Evolutionary conservation across 345 rosid species (phyloP), one percentile per base, ranked within the genome.

Genomic region (Carallia brachiata): DNA sequence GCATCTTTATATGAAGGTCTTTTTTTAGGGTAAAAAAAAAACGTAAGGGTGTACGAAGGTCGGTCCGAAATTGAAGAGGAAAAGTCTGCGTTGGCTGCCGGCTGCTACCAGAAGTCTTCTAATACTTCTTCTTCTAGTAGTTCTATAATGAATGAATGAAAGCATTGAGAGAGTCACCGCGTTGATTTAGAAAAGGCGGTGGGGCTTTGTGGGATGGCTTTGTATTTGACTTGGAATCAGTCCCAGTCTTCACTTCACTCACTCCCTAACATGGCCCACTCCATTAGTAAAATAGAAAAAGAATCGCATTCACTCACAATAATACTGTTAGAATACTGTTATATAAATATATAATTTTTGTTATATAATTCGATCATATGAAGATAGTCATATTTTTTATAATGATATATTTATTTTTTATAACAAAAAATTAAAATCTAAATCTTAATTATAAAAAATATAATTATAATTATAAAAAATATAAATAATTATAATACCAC

Each of bases 191-290:
- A 61, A 61, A 76, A 37, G 36, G 58, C 40, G 27, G 1, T 15
- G n/a, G 32, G 39, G 31, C 36, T 19, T 23, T 23, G 23, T 2
- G 6, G 60, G 34, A 30, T 56, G 32, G 50, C 23, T n/a, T 17
- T 23, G 52, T 36, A 63, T 72, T 79, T 47, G 72, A 69, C 75
- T 73, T 67, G 72, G 83, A 73, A 69, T 0, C 44, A 34, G 75
- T 55, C 77, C 53, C 69, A 23, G 66, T 37, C 71, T 61, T 61
- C 50, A 62, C 73, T 68, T 55, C 60, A 55, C 70, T 59, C 60
- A n/a, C 71, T 66, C 27, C 52, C n/a, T 10, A 4, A 53, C 13
- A 13, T 6, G 69, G 47, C 58, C 69, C 60, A 27, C 16, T 2
- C 31, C 12, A 56, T 32, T 32, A 9, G 12, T 15, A 13, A 16